phyloP scores from a whole-genome alignment of 1,284 basidiomycete genomes.

The Volvariella volvacea region DNA sequence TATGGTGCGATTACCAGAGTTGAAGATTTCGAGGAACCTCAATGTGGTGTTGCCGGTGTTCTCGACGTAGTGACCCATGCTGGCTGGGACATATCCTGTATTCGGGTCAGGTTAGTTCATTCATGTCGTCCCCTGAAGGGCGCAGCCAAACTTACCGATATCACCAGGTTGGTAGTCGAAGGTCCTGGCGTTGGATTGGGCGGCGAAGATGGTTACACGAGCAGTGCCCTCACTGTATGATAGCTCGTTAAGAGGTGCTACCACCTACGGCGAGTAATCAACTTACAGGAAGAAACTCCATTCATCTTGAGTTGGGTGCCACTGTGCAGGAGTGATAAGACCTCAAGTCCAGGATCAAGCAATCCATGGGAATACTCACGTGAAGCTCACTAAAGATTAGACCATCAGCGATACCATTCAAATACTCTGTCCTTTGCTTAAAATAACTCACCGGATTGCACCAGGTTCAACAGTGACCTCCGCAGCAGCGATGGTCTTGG shows the following conservation, averaged over 20 bases:
- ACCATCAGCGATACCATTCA: neutral
- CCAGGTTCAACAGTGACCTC: constrained; percentile 66
- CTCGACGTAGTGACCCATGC: constrained; percentile 64
- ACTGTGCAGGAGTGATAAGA: constrained; percentile 30
- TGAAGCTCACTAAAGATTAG: constrained; percentile 32
- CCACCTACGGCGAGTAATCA: constrained; percentile 5
- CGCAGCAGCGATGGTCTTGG: constrained; percentile 56
- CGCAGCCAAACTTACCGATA: constrained; percentile 46
- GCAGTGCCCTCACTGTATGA: constrained; percentile 42
- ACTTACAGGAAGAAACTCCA: constrained; percentile 53
- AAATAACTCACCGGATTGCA: constrained; percentile 46
- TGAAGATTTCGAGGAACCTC: constrained; percentile 61
- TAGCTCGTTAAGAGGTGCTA: constrained; percentile 3
- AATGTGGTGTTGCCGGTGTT: constrained; percentile 62
- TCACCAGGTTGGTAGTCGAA: constrained; percentile 65
- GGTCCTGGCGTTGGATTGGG: constrained; percentile 54
- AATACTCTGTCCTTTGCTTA: constrained; percentile 1
- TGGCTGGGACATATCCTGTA: constrained; percentile 49
- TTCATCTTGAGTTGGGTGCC: constrained; percentile 69
- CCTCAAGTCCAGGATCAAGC: neutral
- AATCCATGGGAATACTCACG: constrained; percentile 20
- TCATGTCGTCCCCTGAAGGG: no score
- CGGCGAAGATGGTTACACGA: constrained; percentile 61
- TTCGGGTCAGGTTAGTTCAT: no score
- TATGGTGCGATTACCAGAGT: constrained; percentile 23